Percentiles rank a stretch among this genome's conserved stretches.
These are phyloP conservation scores for Aspergillus costaricaensis DNA, from an alignment of 2,329 filamentous ascomycete species.

Conservation along the genomic window DNA sequence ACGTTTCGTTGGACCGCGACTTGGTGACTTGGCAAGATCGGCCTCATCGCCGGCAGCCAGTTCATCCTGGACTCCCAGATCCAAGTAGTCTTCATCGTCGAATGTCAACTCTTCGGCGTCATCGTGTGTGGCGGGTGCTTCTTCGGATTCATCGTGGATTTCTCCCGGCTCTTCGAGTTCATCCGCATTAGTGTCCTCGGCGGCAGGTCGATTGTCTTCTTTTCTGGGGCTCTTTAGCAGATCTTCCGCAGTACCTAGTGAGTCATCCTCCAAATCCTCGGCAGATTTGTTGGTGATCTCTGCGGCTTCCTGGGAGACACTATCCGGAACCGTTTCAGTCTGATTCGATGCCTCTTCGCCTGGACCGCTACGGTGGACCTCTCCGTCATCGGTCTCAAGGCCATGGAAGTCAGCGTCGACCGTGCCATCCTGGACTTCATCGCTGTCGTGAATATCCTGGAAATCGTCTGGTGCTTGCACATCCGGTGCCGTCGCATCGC, in stretches of 20 bases:
- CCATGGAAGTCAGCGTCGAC: conserved; percentile 15
- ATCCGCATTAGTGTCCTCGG: conserved; percentile 15
- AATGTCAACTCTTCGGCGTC: conserved; percentile 28
- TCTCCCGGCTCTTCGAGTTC: conserved; percentile 19
- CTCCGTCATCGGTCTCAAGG: conserved; percentile 15
- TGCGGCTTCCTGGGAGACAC: conserved; percentile 9
- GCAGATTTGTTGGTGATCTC: conserved; percentile 17
- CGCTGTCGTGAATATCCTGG: conserved; percentile 13
- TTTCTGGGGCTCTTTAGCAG: conserved; percentile 31
- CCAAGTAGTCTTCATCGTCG: conserved; percentile 42
- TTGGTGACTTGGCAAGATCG: conserved; percentile 23
- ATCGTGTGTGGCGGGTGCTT: conserved; percentile 15
- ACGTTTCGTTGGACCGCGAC: conserved; percentile 34
- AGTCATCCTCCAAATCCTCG: conserved; percentile 29
- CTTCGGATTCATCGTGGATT: conserved; percentile 20
- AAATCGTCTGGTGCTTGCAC: conserved; percentile 14
- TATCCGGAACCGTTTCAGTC: conserved; percentile 23
- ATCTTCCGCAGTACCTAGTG: conserved; percentile 37
- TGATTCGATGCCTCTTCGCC: conserved; percentile 20
- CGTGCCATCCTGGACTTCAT: conserved; percentile 17
- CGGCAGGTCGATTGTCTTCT: conserved; percentile 13
- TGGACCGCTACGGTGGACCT: conserved; percentile 14
- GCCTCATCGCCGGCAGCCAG: conserved; percentile 25
- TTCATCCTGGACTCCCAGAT: conserved; percentile 32
- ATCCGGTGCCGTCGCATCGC: conserved; percentile 13